Evolutionary conservation across 345 rosid genomes (phyloP).

Genomic region (Salix exigua): DNA sequence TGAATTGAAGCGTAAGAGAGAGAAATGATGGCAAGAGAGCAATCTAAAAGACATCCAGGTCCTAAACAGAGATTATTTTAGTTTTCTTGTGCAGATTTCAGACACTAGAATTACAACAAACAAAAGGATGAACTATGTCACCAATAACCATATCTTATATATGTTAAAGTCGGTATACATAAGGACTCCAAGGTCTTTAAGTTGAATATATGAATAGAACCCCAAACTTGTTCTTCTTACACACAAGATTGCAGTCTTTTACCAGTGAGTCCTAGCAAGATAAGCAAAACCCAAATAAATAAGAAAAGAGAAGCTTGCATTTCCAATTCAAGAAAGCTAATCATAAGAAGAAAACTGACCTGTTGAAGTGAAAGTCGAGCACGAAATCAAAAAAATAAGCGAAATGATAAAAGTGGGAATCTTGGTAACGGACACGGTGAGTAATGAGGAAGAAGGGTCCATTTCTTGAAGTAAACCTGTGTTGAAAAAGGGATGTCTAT

Average conservation of each 20-base stretch:
- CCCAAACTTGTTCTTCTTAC: not conserved
- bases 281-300: not conserved
- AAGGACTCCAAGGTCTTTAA: conserved; percentile 17
- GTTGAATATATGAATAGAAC: conserved; percentile 9
- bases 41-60: not conserved
- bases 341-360: conserved; percentile 32
- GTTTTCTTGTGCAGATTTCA: no score
- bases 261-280: not conserved
- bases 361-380: conserved; percentile 54
- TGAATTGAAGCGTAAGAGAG: not conserved
- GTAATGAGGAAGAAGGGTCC: conserved; percentile 40
- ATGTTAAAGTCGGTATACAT: not conserved
- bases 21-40: not conserved
- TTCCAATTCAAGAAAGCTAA: conserved; percentile 16
- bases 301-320: no score
- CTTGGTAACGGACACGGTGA: conserved; percentile 37
- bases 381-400: conserved; percentile 53
- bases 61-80: no score
- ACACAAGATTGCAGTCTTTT: not conserved
- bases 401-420: conserved; percentile 30
- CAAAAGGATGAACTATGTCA: not conserved
- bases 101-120: no score
- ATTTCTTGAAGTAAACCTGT: conserved; percentile 28
- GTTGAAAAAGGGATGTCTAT: not conserved
- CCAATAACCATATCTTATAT: not conserved